Percentiles rank a stretch among this genome's conserved stretches.
These are phyloP conservation scores for Schwanniomyces pseudopolymorphus DNA, from an alignment of 805 yeast genomes.

Conservation along the genomic window DNA sequence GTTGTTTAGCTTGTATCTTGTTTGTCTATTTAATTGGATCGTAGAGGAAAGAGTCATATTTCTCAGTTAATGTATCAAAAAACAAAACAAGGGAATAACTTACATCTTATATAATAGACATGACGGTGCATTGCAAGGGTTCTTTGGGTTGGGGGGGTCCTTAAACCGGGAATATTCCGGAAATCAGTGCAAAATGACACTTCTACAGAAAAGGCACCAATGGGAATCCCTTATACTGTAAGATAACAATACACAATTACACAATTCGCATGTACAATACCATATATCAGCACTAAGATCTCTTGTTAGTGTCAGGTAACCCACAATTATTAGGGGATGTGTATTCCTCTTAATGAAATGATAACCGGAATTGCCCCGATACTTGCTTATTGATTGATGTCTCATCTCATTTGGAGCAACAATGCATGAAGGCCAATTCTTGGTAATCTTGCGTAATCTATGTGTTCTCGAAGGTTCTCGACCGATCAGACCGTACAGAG, in stretches of 20 bases:
- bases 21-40: conserved; percentile 32
- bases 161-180: too few relatives aligned
- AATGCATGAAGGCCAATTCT: not conserved
- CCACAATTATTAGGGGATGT: not conserved
- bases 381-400: not conserved
- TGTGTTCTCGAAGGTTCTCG: not conserved
- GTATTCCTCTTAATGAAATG: not conserved
- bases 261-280: too few relatives aligned
- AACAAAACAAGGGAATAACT: too few relatives aligned
- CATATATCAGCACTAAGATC: too few relatives aligned
- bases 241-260: not conserved
- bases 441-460: not conserved
- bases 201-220: not conserved
- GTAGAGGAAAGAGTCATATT: conserved; percentile 29
- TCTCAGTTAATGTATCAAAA: too few relatives aligned
- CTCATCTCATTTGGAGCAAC: not conserved
- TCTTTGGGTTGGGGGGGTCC: too few relatives aligned
- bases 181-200: not conserved
- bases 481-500: too few relatives aligned
- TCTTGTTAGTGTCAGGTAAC: too few relatives aligned
- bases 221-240: not conserved
- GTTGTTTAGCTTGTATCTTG: conserved; percentile 48
- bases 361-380: not conserved
- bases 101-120: too few relatives aligned
- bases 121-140: too few relatives aligned